Conservation (phyloP, 352 stramenopile species). For the Globisporangium paddicum region DNA sequence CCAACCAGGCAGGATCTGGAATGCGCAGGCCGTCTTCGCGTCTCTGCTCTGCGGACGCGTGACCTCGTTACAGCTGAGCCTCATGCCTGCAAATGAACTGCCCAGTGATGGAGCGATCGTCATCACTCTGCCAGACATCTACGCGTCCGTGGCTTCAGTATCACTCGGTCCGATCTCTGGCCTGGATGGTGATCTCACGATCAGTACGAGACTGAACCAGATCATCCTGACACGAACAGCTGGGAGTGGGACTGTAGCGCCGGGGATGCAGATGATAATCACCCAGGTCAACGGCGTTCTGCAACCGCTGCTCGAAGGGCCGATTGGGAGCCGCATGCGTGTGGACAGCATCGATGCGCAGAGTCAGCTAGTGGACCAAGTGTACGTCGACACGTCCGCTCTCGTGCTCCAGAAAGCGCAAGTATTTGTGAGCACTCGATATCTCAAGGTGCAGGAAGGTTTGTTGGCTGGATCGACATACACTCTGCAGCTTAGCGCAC, state of each 20-base stretch:
- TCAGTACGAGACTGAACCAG: constrained; percentile 18
- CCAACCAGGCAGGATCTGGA: constrained; percentile 23
- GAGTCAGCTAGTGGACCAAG: constrained; percentile 49
- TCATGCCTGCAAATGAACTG: constrained; percentile 29
- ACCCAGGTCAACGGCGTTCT: constrained; percentile 25
- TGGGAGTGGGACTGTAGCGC: constrained; percentile 16
- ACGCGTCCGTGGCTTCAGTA: constrained; percentile 19
- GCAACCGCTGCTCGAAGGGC: constrained; percentile 53
- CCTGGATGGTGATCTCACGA: constrained; percentile 20
- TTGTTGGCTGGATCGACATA: constrained; percentile 21
- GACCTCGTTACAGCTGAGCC: constrained; percentile 20
- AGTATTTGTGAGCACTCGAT: constrained; percentile 29
- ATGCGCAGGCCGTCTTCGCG: constrained; percentile 14
- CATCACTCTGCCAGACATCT: constrained; percentile 50
- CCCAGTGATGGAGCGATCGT: constrained; percentile 34
- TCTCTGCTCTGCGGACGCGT: constrained; percentile 33
- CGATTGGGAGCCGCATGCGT: constrained; percentile 34
- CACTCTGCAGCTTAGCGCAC: constrained; percentile 36
- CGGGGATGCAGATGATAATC: constrained; percentile 22
- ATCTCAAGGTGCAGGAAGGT: constrained; percentile 26
- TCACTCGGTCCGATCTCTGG: constrained; percentile 21
- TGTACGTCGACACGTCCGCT: constrained; percentile 28
- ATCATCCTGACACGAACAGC: constrained; percentile 20
- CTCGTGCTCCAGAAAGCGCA: constrained; percentile 30
- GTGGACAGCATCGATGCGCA: constrained; percentile 44